Base-by-base conservation (phyloP, 495 filamentous ascomycete species). In the Eremomyces bilateralis region DNA sequence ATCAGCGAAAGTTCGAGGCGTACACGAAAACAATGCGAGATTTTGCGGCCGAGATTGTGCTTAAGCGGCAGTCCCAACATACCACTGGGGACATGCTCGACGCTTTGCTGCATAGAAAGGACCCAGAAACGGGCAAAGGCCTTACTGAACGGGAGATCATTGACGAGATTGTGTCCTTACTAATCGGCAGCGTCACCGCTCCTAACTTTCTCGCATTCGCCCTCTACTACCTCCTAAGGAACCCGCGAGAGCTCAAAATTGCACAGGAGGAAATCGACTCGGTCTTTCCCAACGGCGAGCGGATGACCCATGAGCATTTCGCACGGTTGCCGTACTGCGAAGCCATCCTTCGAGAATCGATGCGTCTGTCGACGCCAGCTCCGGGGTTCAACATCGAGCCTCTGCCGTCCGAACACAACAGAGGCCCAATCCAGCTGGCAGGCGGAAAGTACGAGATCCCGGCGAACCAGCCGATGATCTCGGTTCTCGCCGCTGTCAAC, bases 11-110 rank as follows among this genome's bases (percentile, higher is more conserved):
- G n/a, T n/a, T n/a, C n/a, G n/a, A n/a, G n/a, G n/a, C n/a, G n/a
- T n/a, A n/a, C n/a, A n/a, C n/a, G n/a, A n/a, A n/a, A n/a, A n/a
- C n/a, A n/a, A n/a, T n/a, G n/a, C n/a, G n/a, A n/a, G n/a, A n/a
- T n/a, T n/a, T n/a, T n/a, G n/a, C n/a, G n/a, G n/a, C n/a, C n/a
- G n/a, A n/a, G n/a, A n/a, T n/a, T n/a, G n/a, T n/a, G n/a, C n/a
- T n/a, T n/a, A n/a, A n/a, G n/a, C n/a, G n/a, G n/a, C n/a, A n/a
- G n/a, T n/a, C n/a, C n/a, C n/a, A n/a, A n/a, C n/a, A n/a, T n/a
- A n/a, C n/a, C 20, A 71, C 71, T 38, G 71, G 73, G 35, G 78
- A 83, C 53, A 56, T 83, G 15, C 55, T 83, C 3, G 67, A 69
- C 44, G 70, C 70, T 4, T 71, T 85, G 67, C 52, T 85, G 29